These are phyloP conservation scores for Fusarium denticulatum DNA, from an alignment of 2,329 filamentous ascomycete species.

Conservation along the genomic window DNA sequence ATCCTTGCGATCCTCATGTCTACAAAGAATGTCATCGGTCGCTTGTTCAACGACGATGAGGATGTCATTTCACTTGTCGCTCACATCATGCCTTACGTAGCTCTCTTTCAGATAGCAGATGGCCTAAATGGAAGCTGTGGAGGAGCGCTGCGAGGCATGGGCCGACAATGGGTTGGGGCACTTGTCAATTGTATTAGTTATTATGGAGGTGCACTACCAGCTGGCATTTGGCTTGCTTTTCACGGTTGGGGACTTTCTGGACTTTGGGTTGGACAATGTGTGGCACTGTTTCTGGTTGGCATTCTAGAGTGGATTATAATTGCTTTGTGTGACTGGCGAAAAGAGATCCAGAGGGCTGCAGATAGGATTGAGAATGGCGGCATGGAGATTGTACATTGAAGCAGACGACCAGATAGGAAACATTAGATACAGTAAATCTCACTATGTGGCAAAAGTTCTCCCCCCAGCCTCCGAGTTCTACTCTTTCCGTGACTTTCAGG, in stretches of 20 bases:
- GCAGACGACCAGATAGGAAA: background rate
- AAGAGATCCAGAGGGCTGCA: conserved; percentile 40
- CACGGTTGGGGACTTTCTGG: conserved; percentile 85
- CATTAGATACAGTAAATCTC: fast-evolving
- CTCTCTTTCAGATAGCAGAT: conserved; percentile 90
- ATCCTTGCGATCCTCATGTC: conserved; percentile 76
- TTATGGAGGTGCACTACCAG: conserved; percentile 81
- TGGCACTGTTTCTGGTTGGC: conserved; percentile 83
- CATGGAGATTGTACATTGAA: background rate
- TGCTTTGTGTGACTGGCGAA: conserved; percentile 78
- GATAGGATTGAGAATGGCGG: conserved; percentile 40
- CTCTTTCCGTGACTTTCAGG: too few relatives aligned
- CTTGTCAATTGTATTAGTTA: conserved; percentile 85
- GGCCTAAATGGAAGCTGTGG: conserved; percentile 88
- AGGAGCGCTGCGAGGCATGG: conserved; percentile 83
- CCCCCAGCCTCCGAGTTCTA: too few relatives aligned
- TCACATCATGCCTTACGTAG: conserved; percentile 84
- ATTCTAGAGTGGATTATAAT: conserved; percentile 83
- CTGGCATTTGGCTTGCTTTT: conserved; percentile 87
- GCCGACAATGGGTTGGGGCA: conserved; percentile 85
- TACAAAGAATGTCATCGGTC: conserved; percentile 77
- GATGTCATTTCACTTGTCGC: conserved; percentile 77
- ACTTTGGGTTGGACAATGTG: conserved; percentile 85
- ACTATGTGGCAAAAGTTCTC: fast-evolving
- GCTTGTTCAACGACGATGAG: conserved; percentile 82